Base-by-base conservation (phyloP, 192 early-diverging fungal species). In the Podila verticillata region DNA sequence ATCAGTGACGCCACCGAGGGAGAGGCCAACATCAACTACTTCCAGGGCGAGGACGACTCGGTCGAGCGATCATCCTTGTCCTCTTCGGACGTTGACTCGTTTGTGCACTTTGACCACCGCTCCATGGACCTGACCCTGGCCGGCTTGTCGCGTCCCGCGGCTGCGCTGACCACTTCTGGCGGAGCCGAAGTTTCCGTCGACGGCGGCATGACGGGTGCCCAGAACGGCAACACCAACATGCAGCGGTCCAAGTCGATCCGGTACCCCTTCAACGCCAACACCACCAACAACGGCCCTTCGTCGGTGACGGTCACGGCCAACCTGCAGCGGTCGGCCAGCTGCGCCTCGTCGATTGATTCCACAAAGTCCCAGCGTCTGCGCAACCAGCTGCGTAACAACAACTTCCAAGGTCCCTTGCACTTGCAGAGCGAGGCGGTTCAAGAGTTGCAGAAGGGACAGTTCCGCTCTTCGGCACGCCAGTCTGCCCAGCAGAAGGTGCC, bases 41-140 rank as follows among this genome's bases (percentile, higher is more conserved):
- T 70, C 29, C 49, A 59, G 59, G 35, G 39, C 7, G 58, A 61
- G 48, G 47, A 70, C 20, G 58, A 70, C 24, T 32, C 57, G 39
- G 20, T 59, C 20, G 66, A 68, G 26, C 66, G 35, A 7, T 44
- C 39, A 4, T 44, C 39, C 39, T 10, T 15, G 39, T 44, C 39
- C 39, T 10, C 12, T 10, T 44, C 39, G 15, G 51, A 54, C 22
- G 22, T 24, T 54, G n/a, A 24, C 22, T 24, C 51, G 22, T 54
- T 54, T 54, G 51, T 54, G 22, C 51, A 26, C 51, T 54, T 54
- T 54, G 51, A 54, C 51, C 51, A 54, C 24, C 51, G 22, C 24
- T 54, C 51, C 51, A 26, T 54, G 20, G 51, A 54, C 4, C 24
- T 54, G 12, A 54, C 51, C 13, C 51, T 54, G 9, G 0, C 24